Conservation (phyloP, 305 asterid genomes). For the Caryopteris hybrid region DNA sequence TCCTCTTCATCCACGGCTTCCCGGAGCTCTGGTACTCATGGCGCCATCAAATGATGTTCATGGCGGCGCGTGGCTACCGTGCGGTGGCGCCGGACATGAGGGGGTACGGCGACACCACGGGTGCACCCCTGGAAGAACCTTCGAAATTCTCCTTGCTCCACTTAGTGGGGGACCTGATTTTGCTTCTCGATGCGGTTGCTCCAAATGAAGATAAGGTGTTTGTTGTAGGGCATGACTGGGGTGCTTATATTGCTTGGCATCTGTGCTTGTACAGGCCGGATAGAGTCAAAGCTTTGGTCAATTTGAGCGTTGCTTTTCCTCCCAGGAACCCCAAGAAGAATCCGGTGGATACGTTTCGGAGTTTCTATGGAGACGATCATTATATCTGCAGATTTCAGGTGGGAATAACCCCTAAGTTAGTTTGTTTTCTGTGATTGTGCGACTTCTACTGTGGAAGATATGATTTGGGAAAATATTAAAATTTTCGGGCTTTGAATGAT, state of each 20-base stretch:
- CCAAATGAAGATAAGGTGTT: constrained; percentile 34
- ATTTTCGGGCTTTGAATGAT: no score
- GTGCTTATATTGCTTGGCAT: constrained; percentile 49
- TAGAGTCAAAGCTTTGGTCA: constrained; percentile 39
- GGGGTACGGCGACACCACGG: constrained; percentile 62
- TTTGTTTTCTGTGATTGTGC: not conserved
- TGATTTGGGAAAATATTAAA: no score
- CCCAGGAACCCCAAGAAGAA: constrained; percentile 25
- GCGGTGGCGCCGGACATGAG: constrained; percentile 57
- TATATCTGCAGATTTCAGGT: constrained; percentile 48
- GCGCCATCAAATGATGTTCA: constrained; percentile 53
- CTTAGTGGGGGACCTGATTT: constrained; percentile 45
- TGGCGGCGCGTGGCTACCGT: constrained; percentile 51
- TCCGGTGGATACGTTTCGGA: constrained; percentile 9
- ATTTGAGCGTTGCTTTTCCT: constrained; percentile 34
- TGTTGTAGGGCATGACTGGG: constrained; percentile 69
- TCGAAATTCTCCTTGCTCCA: constrained; percentile 40
- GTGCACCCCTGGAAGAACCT: constrained; percentile 36
- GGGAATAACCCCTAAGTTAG: not conserved
- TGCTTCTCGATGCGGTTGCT: constrained; percentile 36
- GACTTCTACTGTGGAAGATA: no score
- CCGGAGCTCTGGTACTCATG: no score
- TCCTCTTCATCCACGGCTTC: constrained; percentile 61
- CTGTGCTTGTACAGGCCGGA: constrained; percentile 49
- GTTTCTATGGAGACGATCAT: constrained; percentile 26